Base-by-base conservation (phyloP, 768 basidiomycete species). In the Butyriboletus loyo region DNA sequence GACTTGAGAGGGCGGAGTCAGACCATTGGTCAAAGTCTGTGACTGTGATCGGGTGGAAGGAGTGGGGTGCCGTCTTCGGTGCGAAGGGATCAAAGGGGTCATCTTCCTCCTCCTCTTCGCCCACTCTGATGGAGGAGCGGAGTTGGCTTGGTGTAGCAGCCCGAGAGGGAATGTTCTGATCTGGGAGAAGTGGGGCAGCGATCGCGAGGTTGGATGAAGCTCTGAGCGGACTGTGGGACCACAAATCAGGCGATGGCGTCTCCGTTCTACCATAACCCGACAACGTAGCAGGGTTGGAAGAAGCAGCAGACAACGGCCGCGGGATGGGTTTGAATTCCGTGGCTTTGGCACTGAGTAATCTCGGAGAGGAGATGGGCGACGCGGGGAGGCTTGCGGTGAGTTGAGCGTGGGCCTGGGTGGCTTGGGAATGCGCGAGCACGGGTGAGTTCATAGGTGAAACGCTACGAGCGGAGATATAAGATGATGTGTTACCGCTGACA, bases 201-300 rank as follows among this genome's bases (percentile, higher is more conserved):
- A 96, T 94, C 32, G 93, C 93, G 9, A 97, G 80, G 65, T 92
- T 96, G 14, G 89, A 89, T 1, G 85, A 82, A 1, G 84, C 83
- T 54, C 89, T 79, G 30, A 78, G 79, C 36, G 80, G 82, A 50
- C 66, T 72, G 66, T 90, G 89, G 3, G 90, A 83, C 92, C 93
- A 96, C 48, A 92, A 67, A 74, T 95, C 93, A 13, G 90, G 90
- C 7, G 90, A 90, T n/a, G 89, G 86, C 1, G 90, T 91, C 53
- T 92, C 89, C 9, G 83, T 82, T 38, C 90, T 77, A 15, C 65
- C 57, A 68, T 72, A 73, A 43, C 72, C 41, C 54, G 73, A 55
- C 79, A 74, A 7, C 76, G 81, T 51, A 70, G 78, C 46, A 80
- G 85, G 67, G 38, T 65, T 63, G 78, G 81, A 30, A 78, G 85